Evolutionary conservation across 306 rosid genomes (phyloP).

Genomic region (Pyrus communis): DNA sequence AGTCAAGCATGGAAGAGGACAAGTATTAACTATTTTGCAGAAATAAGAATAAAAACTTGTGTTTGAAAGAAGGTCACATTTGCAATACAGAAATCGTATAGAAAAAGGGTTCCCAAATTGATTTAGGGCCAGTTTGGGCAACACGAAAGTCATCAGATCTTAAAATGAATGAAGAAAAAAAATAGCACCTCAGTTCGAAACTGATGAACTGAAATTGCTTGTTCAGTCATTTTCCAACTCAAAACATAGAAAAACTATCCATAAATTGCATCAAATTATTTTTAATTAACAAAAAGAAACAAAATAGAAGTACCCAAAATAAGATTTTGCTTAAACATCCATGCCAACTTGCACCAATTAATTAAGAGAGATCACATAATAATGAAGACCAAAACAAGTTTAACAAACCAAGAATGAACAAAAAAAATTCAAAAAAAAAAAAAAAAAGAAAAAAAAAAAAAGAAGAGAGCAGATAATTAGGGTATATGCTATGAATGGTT

Average conservation of each 20-base stretch:
- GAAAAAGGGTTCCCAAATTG: not conserved
- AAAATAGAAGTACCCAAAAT: not conserved
- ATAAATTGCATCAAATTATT: not conserved
- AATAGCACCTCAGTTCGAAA: constrained; percentile 2
- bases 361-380: not conserved
- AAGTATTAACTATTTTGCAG: constrained; percentile 4
- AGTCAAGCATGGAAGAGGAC: constrained; percentile 27
- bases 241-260: not conserved
- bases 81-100: constrained; percentile 7
- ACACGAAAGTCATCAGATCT: not conserved
- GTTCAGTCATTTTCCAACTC: constrained; percentile 34
- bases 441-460: not conserved
- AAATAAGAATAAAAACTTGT: constrained; percentile 32
- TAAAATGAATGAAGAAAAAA: not conserved
- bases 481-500: not conserved
- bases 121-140: constrained; percentile 4
- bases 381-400: not conserved
- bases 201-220: not conserved
- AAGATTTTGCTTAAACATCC: not conserved
- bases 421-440: not conserved
- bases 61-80: constrained; percentile 41
- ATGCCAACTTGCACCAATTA: not conserved
- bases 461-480: not conserved
- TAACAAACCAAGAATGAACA: not conserved
- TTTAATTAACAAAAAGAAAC: not conserved